phyloP scores from a whole-genome alignment of 192 early-diverging fungal genomes.

The Diversispora eburnea region DNA sequence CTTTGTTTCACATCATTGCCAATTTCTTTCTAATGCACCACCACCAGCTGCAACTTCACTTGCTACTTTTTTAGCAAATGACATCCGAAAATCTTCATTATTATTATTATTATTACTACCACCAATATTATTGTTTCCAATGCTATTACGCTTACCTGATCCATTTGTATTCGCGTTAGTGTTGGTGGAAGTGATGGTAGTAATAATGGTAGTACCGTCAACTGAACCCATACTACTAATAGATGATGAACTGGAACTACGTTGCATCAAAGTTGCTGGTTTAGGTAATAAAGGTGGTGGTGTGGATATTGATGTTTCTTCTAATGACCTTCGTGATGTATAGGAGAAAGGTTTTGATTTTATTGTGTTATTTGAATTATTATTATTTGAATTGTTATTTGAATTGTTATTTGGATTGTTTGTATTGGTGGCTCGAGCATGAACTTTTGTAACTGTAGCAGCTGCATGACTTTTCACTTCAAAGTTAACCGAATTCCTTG shows the following conservation, averaged over 20 bases:
- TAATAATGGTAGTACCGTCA: not conserved
- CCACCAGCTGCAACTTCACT: conserved; percentile 23
- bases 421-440: not conserved
- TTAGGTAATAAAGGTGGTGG: conserved; percentile 26
- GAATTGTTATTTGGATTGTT: not conserved
- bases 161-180: too few relatives aligned
- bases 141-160: conserved; percentile 4
- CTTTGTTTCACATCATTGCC: not conserved
- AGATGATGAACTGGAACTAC: conserved; percentile 26
- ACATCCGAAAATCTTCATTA: conserved; percentile 15
- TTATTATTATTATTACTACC: not conserved
- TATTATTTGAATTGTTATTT: too few relatives aligned
- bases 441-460: not conserved
- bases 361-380: not conserved
- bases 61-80: conserved; percentile 22
- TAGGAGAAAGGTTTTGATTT: not conserved
- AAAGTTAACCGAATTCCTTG: not conserved
- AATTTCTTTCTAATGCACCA: conserved; percentile 17
- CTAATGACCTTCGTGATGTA: conserved; percentile 24
- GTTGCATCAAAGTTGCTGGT: conserved; percentile 21
- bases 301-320: conserved; percentile 12
- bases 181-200: too few relatives aligned
- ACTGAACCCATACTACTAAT: conserved; percentile 14
- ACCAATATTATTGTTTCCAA: not conserved
- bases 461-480: conserved; percentile 11